Conservation (phyloP, 2,329 filamentous ascomycete species). For the Cucurbitaria berberidis region DNA sequence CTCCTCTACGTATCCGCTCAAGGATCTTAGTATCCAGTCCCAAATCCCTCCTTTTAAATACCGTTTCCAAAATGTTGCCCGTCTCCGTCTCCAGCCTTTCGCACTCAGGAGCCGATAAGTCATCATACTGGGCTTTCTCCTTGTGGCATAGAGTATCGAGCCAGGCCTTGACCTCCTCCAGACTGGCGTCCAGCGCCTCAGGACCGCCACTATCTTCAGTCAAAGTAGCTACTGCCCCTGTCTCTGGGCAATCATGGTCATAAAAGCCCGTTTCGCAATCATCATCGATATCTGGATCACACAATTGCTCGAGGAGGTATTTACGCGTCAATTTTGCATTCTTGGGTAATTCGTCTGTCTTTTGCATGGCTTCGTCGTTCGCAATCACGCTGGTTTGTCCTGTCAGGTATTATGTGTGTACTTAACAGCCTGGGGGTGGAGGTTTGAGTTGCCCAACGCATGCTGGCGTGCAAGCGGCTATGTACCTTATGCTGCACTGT, state of each 20-base stretch:
- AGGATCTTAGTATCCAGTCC: slow-evolving; percentile 20
- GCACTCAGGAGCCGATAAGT: no score
- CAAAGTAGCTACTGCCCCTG: not conserved
- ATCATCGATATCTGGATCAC: not conserved
- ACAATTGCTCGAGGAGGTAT: not conserved
- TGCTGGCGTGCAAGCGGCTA: no score
- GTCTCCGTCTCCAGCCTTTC: not conserved
- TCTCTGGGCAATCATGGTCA: not conserved
- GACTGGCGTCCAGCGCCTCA: not conserved
- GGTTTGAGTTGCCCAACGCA: no score
- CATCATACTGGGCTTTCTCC: not conserved
- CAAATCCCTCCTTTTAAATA: not conserved
- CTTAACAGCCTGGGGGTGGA: no score
- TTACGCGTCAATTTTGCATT: no score
- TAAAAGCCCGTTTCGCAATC: not conserved
- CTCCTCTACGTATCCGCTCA: slow-evolving; percentile 18
- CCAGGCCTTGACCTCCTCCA: not conserved
- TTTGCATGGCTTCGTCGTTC: no score
- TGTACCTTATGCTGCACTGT: no score
- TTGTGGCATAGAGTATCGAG: not conserved
- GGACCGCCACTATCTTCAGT: not conserved
- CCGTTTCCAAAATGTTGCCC: not conserved
- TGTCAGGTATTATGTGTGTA: no score
- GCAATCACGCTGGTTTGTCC: no score
- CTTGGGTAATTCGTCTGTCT: no score